Evolutionary conservation across 768 basidiomycete genomes (phyloP).

Genomic region (Boletus rubropictus): DNA sequence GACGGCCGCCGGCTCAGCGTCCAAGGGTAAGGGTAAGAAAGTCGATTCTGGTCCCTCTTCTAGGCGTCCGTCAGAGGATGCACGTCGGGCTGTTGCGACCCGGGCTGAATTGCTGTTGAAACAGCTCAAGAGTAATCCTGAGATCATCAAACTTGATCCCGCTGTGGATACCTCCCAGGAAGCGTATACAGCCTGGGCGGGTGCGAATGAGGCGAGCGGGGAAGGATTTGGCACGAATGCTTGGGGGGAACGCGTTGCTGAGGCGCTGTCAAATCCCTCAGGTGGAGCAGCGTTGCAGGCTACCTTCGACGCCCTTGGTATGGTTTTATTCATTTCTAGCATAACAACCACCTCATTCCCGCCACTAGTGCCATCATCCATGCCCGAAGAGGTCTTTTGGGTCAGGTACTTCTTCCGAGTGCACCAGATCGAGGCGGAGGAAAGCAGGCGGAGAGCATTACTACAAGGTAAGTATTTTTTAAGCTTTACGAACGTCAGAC

Average conservation of each 20-base stretch:
- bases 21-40: conserved; percentile 37
- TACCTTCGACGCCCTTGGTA: conserved; percentile 58
- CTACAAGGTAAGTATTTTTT: conserved; percentile 50
- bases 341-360: conserved; percentile 3
- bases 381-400: conserved; percentile 73
- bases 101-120: conserved; percentile 74
- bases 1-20: neutral
- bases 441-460: conserved; percentile 70
- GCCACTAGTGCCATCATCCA: conserved; percentile 59
- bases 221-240: conserved; percentile 39
- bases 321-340: conserved; percentile 16
- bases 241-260: conserved; percentile 50
- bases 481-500: neutral
- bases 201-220: conserved; percentile 50
- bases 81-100: conserved; percentile 55
- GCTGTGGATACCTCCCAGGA: conserved; percentile 53
- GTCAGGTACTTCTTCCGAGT: conserved; percentile 85
- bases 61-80: conserved; percentile 32
- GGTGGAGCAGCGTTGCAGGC: conserved; percentile 50
- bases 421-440: conserved; percentile 74
- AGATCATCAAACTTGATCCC: conserved; percentile 73
- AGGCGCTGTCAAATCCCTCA: conserved; percentile 43
- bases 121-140: conserved; percentile 68
- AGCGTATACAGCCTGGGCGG: conserved; percentile 58
- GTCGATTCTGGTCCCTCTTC: conserved; percentile 24